These are phyloP conservation scores for Uronychia setigera DNA, from an alignment of 73 alveolate genomes.

Conservation along the genomic window DNA sequence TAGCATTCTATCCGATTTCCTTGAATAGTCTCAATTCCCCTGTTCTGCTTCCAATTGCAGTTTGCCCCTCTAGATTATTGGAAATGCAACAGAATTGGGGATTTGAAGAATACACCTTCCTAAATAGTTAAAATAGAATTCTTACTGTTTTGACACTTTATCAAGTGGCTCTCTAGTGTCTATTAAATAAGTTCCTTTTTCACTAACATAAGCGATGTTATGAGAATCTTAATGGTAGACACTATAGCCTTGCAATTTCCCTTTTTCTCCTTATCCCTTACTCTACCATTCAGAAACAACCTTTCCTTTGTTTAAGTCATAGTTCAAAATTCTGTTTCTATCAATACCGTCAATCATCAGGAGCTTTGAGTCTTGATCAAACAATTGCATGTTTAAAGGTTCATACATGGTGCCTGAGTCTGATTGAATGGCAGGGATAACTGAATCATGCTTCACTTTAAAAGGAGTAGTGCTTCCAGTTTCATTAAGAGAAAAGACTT, in stretches of 20 bases:
- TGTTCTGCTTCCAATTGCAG: slow-evolving; percentile 50
- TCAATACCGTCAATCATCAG: neutral
- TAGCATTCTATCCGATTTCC: slow-evolving; percentile 56
- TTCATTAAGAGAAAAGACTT: neutral
- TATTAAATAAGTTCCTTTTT: neutral
- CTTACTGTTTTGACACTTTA: neutral
- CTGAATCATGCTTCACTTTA: neutral
- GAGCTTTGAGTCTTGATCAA: neutral
- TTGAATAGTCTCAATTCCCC: slow-evolving; percentile 66
- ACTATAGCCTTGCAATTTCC: neutral
- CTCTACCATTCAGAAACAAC: neutral
- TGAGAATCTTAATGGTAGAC: neutral
- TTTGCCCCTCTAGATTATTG: slow-evolving; percentile 30
- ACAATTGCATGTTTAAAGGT: neutral
- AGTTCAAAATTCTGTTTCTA: neutral
- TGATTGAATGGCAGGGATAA: neutral
- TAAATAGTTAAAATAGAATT: no score
- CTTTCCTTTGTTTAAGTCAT: neutral
- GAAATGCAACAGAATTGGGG: slow-evolving; percentile 22
- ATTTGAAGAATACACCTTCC: slow-evolving; percentile 35
- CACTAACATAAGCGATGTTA: neutral
- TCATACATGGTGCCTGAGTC: neutral
- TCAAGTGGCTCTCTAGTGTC: neutral
- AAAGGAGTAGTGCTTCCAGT: neutral
- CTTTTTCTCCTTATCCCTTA: no score